Evolutionary conservation across 108 stramenopile genomes (phyloP).

Genomic region (Nitzschia inconspicua): DNA sequence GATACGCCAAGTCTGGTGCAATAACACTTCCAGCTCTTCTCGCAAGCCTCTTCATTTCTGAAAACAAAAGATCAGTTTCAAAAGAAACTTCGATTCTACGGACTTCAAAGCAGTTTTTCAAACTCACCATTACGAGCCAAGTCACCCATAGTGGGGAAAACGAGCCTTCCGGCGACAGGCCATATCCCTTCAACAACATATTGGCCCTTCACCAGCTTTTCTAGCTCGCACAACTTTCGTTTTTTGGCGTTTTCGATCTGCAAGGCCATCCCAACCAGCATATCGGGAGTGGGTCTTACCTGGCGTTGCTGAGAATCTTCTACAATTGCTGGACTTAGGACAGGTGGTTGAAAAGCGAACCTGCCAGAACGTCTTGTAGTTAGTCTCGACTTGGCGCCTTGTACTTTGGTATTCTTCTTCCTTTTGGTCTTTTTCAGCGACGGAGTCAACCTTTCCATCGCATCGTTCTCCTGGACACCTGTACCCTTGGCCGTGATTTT

Average conservation of each 20-base stretch:
- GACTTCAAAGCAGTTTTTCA: neutral
- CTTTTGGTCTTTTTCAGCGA: slow-evolving; percentile 4
- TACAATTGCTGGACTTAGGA: too few species aligned
- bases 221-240: slow-evolving; percentile 25
- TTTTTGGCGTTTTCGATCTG: slow-evolving; percentile 12
- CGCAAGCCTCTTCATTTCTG: slow-evolving; percentile 47
- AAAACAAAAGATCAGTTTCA: neutral
- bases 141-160: slow-evolving; percentile 62
- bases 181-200: slow-evolving; percentile 31
- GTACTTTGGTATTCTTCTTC: neutral
- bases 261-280: slow-evolving; percentile 1
- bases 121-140: slow-evolving; percentile 11
- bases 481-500: neutral
- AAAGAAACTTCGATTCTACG: neutral
- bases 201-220: slow-evolving; percentile 39
- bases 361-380: slow-evolving; percentile 24
- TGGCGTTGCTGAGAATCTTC: too few species aligned
- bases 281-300: too few species aligned
- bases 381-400: slow-evolving; percentile 1
- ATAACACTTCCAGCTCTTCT: slow-evolving; percentile 54
- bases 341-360: too few species aligned
- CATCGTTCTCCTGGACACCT: neutral
- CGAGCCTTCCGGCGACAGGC: slow-evolving; percentile 58
- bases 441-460: too few species aligned
- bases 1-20: slow-evolving; percentile 62